Conservation (phyloP, 345 rosid species). For the Hevea brasiliensis region DNA sequence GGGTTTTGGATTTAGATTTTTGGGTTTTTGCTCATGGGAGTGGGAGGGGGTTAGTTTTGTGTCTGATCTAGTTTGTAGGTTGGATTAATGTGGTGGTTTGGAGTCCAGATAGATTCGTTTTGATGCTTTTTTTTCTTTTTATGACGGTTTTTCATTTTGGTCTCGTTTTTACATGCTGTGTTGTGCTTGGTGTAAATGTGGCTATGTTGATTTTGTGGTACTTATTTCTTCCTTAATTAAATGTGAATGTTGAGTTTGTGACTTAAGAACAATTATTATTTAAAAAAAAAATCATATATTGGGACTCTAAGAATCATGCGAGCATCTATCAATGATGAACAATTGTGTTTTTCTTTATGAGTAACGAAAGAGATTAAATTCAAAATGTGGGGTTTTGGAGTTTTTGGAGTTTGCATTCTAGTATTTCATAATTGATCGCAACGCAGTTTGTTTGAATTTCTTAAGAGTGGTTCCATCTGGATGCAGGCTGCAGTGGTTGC, state of each 20-base stretch:
- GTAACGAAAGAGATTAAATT: background rate
- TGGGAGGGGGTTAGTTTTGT: background rate
- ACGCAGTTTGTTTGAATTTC: background rate
- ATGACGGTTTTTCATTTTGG: background rate
- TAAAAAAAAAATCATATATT: no score
- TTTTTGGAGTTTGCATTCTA: background rate
- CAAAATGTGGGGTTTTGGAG: background rate
- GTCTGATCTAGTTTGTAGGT: slow-evolving; percentile 16
- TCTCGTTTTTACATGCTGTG: background rate
- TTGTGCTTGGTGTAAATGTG: background rate
- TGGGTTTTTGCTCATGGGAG: background rate
- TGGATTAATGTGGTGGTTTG: background rate
- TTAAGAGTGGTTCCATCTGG: slow-evolving; percentile 20
- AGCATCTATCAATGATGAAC: background rate
- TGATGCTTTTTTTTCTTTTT: background rate
- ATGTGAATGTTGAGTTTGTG: background rate
- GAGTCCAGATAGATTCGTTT: background rate
- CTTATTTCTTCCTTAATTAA: background rate
- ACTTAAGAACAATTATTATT: background rate
- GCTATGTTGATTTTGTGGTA: background rate
- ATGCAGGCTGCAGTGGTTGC: slow-evolving; percentile 83
- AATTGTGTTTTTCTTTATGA: background rate
- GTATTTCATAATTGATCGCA: background rate
- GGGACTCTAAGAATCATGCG: no score
- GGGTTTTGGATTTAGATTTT: background rate